Evolutionary conservation across 306 rosid genomes (phyloP).

Genomic region (Spatholobus suberectus): DNA sequence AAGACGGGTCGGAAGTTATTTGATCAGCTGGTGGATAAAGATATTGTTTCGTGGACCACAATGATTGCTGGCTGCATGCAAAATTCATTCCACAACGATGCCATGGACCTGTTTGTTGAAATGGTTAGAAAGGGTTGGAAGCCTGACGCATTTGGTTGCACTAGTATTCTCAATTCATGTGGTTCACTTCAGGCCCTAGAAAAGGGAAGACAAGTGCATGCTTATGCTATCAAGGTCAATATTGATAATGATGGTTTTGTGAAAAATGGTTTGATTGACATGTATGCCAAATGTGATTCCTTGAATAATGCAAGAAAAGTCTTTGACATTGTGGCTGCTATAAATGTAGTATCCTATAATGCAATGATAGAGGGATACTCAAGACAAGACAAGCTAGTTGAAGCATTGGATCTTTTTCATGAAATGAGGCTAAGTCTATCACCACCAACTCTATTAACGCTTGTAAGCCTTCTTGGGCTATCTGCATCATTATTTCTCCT

Average conservation of each 20-base stretch:
- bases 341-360: conserved; percentile 77
- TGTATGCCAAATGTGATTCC: conserved; percentile 87
- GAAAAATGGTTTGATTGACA: conserved; percentile 84
- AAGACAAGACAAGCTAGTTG: conserved; percentile 58
- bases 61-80: conserved; percentile 96
- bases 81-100: conserved; percentile 72
- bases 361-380: conserved; percentile 96
- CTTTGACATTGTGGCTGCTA: conserved; percentile 59
- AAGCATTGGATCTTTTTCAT: conserved; percentile 69
- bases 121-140: conserved; percentile 68
- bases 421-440: conserved; percentile 66
- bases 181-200: conserved; percentile 69
- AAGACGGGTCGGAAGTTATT: conserved; percentile 62
- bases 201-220: conserved; percentile 82
- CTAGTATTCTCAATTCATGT: conserved; percentile 85
- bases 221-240: conserved; percentile 67
- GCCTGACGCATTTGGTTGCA: conserved; percentile 79
- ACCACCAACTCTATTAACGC: conserved; percentile 71
- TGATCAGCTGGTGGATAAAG: conserved; percentile 56
- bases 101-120: conserved; percentile 66
- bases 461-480: conserved; percentile 84
- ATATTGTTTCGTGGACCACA: conserved; percentile 86
- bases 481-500: conserved; percentile 65
- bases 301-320: conserved; percentile 72
- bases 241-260: conserved; percentile 74